Evolutionary conservation across 2,329 filamentous ascomycete genomes (phyloP).

Genomic region (Cercospora nicotianae): DNA sequence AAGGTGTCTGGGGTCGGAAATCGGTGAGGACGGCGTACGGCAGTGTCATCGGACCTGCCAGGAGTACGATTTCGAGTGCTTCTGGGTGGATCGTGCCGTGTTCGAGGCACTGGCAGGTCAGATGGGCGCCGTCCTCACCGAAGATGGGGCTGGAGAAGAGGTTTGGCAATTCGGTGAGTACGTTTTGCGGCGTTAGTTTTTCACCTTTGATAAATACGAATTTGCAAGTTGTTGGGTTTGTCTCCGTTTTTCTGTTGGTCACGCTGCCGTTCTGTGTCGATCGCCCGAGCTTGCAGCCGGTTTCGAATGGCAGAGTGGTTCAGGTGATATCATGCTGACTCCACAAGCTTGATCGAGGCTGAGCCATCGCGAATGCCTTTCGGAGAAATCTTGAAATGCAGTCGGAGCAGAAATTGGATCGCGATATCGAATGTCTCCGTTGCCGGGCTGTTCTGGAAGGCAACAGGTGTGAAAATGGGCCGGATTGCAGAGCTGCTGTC

Average conservation of each 20-base stretch:
- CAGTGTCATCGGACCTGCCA: neutral
- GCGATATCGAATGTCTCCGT: neutral
- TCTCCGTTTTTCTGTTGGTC: neutral
- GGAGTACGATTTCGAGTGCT: neutral
- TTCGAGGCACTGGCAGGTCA: neutral
- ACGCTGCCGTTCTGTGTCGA: neutral
- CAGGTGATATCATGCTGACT: neutral
- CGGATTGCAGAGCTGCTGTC: neutral
- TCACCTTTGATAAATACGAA: neutral
- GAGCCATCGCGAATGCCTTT: neutral
- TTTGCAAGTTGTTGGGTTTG: neutral
- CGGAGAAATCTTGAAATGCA: neutral
- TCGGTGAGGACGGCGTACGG: neutral
- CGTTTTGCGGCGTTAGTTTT: neutral
- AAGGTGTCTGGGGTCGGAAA: neutral
- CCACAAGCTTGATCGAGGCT: neutral
- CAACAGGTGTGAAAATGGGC: neutral
- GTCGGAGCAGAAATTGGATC: neutral
- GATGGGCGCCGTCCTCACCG: neutral
- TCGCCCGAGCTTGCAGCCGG: neutral
- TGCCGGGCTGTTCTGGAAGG: neutral
- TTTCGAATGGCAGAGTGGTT: neutral
- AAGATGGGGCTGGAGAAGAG: neutral
- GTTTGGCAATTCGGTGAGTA: neutral
- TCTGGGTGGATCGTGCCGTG: neutral